These are phyloP conservation scores for Trichoderma pleuroti DNA, from an alignment of 2,329 filamentous ascomycete species.

Conservation along the genomic window DNA sequence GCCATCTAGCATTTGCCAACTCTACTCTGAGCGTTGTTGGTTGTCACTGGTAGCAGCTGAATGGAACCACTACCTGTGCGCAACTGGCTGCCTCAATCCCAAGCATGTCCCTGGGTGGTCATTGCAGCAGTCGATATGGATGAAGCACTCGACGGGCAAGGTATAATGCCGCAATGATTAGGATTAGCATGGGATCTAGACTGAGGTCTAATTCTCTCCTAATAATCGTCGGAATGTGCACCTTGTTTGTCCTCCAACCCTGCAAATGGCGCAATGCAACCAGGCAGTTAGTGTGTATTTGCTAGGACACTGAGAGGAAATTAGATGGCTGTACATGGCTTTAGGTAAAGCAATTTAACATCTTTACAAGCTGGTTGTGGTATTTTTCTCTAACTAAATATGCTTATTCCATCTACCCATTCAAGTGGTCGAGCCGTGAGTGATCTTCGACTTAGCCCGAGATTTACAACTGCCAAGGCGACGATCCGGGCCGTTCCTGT, in stretches of 20 bases:
- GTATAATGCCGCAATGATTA: neutral
- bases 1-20: neutral
- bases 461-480: neutral
- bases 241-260: neutral
- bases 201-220: neutral
- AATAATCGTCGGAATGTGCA: neutral
- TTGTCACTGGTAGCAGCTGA: neutral
- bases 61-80: neutral
- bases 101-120: neutral
- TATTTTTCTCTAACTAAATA: neutral
- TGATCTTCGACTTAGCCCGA: neutral
- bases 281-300: neutral
- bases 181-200: neutral
- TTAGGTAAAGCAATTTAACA: neutral
- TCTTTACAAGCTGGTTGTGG: neutral
- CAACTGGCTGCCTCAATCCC: neutral
- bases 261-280: neutral
- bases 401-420: neutral
- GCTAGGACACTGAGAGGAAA: neutral
- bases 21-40: neutral
- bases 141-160: neutral
- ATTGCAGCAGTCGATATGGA: neutral
- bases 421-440: neutral
- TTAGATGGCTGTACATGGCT: neutral
- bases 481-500: neutral